Percentiles rank a stretch among this genome's conserved stretches.
phyloP scores from a whole-genome alignment of 352 stramenopile species.

The Pythium sp. region DNA sequence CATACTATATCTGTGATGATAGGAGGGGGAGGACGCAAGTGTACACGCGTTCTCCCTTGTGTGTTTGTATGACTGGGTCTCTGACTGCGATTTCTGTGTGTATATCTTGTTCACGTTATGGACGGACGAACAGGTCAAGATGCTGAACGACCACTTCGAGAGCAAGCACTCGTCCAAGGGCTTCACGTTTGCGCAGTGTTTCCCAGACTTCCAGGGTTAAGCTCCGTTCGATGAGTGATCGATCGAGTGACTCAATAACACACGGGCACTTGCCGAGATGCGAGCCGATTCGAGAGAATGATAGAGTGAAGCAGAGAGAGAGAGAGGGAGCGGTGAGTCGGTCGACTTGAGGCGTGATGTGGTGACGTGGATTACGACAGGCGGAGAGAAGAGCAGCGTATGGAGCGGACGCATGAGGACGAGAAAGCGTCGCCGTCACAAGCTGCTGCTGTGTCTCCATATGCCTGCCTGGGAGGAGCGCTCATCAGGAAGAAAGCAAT shows the following conservation, averaged over 20 bases:
- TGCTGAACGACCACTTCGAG: slow-evolving; percentile 79
- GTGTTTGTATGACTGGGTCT: background rate
- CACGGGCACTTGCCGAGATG: background rate
- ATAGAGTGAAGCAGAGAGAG: background rate
- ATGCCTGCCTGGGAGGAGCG: background rate
- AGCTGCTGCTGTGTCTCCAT: background rate
- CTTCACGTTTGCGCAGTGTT: slow-evolving; percentile 52
- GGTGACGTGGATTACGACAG: background rate
- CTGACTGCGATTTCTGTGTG: background rate
- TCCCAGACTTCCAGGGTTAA: slow-evolving; percentile 11
- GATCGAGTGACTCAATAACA: background rate
- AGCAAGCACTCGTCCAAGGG: slow-evolving; percentile 79
- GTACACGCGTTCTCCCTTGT: background rate
- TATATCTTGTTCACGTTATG: background rate
- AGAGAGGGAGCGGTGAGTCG: background rate
- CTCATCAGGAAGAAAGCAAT: background rate
- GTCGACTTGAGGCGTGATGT: background rate
- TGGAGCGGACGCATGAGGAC: background rate
- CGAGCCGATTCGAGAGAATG: background rate
- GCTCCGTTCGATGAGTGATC: background rate
- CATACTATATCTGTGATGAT: background rate
- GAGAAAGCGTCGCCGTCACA: background rate
- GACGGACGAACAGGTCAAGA: slow-evolving; percentile 31
- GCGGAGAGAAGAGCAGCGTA: background rate
- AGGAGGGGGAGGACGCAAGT: background rate